These are phyloP conservation scores for Smittium mucronatum DNA, from an alignment of 371 early-diverging fungal genomes.

Conservation along the genomic window DNA sequence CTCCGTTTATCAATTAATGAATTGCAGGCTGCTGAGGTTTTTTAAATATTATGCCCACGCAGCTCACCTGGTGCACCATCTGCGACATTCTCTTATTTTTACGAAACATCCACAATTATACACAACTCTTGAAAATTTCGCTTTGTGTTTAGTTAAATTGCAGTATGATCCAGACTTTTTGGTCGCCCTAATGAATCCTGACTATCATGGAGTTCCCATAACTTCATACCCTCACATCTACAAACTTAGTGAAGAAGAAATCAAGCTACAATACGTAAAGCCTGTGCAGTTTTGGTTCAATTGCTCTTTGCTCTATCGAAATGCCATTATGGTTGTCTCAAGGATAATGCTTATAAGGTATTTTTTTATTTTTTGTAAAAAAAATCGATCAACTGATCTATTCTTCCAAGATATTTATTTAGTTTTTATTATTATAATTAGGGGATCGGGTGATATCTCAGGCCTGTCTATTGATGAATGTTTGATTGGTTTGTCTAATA, in stretches of 20 bases:
- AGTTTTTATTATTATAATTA: not conserved
- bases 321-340: slow-evolving; percentile 30
- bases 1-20: slow-evolving; percentile 61
- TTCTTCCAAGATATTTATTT: not conserved
- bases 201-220: slow-evolving; percentile 31
- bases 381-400: not conserved
- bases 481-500: slow-evolving; percentile 24
- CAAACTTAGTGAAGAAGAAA: slow-evolving; percentile 1
- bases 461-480: slow-evolving; percentile 27
- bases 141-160: slow-evolving; percentile 40
- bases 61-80: slow-evolving; percentile 42
- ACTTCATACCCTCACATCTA: slow-evolving; percentile 18
- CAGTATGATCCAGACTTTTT: slow-evolving; percentile 34
- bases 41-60: slow-evolving; percentile 39
- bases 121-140: slow-evolving; percentile 46
- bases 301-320: slow-evolving; percentile 30
- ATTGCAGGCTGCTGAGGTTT: slow-evolving; percentile 47
- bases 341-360: slow-evolving; percentile 24
- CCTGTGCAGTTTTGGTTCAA: slow-evolving; percentile 31
- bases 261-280: slow-evolving; percentile 16
- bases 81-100: slow-evolving; percentile 44
- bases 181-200: slow-evolving; percentile 30
- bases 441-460: slow-evolving; percentile 29
- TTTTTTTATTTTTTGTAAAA: not conserved
- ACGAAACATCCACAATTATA: slow-evolving; percentile 53